phyloP scores from a whole-genome alignment of 352 stramenopile genomes.

The Hyphochytrium catenoides region DNA sequence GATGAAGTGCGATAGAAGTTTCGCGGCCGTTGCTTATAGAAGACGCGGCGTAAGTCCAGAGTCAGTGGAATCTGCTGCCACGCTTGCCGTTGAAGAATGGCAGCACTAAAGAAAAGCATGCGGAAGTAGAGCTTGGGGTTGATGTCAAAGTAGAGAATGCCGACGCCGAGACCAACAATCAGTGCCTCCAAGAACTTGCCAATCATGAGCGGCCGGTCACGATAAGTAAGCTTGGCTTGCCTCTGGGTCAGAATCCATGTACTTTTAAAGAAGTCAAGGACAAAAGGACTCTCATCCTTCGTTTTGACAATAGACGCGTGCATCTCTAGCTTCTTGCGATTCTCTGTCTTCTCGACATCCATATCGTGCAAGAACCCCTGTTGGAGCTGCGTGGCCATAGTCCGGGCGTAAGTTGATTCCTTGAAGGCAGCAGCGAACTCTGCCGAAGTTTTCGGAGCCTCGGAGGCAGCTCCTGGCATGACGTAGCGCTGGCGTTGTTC shows the following conservation, averaged over 20 bases:
- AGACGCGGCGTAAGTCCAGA: constrained; percentile 14
- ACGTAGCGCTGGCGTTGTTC: constrained; percentile 18
- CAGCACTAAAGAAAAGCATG: constrained; percentile 40
- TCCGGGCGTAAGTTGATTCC: too few species aligned
- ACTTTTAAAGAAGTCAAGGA: constrained; percentile 10
- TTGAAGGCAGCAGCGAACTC: too few species aligned
- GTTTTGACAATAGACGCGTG: too few species aligned
- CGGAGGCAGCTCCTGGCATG: too few species aligned
- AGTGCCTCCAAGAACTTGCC: constrained; percentile 26
- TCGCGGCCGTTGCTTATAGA: constrained; percentile 17
- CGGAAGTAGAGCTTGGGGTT: constrained; percentile 27
- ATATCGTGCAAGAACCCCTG: too few species aligned
- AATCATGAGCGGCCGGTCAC: constrained; percentile 16
- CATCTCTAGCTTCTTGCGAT: too few species aligned
- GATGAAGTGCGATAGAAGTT: constrained; percentile 18
- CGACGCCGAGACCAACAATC: constrained; percentile 45
- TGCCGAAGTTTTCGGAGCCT: too few species aligned
- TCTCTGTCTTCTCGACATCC: too few species aligned
- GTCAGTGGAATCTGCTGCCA: constrained; percentile 16
- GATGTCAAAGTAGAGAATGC: constrained; percentile 34
- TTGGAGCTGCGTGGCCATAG: too few species aligned
- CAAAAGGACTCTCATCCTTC: constrained; percentile 25
- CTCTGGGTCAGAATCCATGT: constrained; percentile 11
- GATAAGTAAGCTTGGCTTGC: constrained; percentile 15
- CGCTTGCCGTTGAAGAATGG: constrained; percentile 32